Conservation (phyloP, 768 basidiomycete genomes). For the Pleurotus eryngii region DNA sequence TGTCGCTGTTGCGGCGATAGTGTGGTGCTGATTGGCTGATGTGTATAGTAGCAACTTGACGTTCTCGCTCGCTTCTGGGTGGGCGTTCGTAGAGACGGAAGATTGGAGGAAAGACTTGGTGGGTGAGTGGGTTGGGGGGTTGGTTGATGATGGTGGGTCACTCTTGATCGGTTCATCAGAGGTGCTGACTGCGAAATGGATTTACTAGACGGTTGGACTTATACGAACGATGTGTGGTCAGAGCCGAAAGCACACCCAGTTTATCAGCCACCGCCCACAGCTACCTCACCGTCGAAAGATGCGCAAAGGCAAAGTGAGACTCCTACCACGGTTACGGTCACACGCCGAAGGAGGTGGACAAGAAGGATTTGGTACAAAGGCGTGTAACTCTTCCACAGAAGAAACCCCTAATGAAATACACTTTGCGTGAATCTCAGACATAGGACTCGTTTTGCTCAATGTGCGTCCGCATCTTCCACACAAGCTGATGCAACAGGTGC, state of each 20-base stretch:
- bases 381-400: neutral
- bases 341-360: slow-evolving; percentile 67
- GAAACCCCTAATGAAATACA: too few species aligned
- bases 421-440: too few species aligned
- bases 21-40: too few species aligned
- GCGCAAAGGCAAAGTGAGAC: slow-evolving; percentile 35
- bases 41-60: slow-evolving; percentile 70
- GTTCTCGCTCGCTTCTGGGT: slow-evolving; percentile 71
- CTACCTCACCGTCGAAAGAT: neutral
- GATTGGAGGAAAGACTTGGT: slow-evolving; percentile 70
- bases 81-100: slow-evolving; percentile 74
- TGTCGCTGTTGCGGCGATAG: too few species aligned
- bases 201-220: slow-evolving; percentile 70
- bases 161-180: neutral
- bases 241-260: slow-evolving; percentile 40
- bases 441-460: too few species aligned
- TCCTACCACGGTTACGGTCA: slow-evolving; percentile 38
- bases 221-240: slow-evolving; percentile 75
- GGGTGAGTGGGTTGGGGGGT: slow-evolving; percentile 50
- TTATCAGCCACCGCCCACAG: neutral
- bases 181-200: neutral
- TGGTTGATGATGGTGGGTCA: slow-evolving; percentile 26
- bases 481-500: too few species aligned
- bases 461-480: too few species aligned
- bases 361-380: slow-evolving; percentile 56